Evolutionary conservation across 345 rosid species (phyloP), one percentile per base, ranked within the genome.

Genomic region (Gossypium sturtianum): DNA sequence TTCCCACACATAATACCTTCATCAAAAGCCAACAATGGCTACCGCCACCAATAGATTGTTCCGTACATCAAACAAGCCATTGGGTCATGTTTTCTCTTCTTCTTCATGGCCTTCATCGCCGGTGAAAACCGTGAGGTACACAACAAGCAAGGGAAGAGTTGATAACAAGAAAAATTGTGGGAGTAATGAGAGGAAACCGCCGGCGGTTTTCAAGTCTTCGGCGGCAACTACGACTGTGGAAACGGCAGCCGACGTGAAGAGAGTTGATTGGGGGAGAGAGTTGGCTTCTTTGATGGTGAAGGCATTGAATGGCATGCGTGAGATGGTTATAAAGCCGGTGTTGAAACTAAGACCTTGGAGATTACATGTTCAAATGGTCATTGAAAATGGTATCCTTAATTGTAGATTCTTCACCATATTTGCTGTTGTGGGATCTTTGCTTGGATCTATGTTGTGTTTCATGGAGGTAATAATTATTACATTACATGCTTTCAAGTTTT

Each of bases 331-430:
- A 60, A 29, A 16, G 73, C 57, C 61, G 22, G 82, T 75, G 25
- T 49, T 76, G 51, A 80, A 76, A 49, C 75, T 23, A 51, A 74
- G 41, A 68, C 60, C 84, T 11, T 27, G 76, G 86, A 86, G 62
- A 71, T 71, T 72, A 3, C 79, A 81, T 38, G 63, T 82, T 63
- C 91, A 92, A 72, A 72, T 65, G 73, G 16, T 85, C 61, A 60
- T 86, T 52, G 87, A 89, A 79, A 87, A 71, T 81, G 82, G 64
- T 54, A 82, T 92, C 58, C 19, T 89, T 4, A 82, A 92, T 76
- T 90, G 88, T 72, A 87, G 93, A 75, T 89, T 92, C 82, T 90
- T 89, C 72, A 88, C 92, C 20, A 25, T 87, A 27, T 80, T 90
- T 13, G 96, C 89, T 4, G 90, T 87, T 13, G 88, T 74, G n/a